Base-by-base conservation (phyloP, 306 rosid species). In the Oemleria cerasiformis region DNA sequence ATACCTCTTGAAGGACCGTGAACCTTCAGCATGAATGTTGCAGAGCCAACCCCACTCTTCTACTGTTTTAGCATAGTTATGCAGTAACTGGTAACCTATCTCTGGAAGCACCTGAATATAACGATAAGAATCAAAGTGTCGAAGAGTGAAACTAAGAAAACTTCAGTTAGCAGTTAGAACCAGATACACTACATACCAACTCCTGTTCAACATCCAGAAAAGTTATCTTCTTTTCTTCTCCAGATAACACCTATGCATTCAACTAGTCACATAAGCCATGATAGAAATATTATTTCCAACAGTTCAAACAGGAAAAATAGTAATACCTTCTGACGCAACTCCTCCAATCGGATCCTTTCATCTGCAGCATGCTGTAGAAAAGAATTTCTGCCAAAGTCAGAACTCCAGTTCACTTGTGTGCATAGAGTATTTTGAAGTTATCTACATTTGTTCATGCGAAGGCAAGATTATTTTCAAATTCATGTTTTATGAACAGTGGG, bases 11-110 rank as follows among this genome's bases (percentile, higher is more conserved):
- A 87, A 91, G 75, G 92, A 83, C 75, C 82, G 85, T 49, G 91
- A 85, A 82, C 86, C 84, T 78, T 76, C 79, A 71, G 73, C 43
- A 79, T 86, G 90, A 73, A 84, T 78, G 80, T 86, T 94, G 82
- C 97, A 94, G 77, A 86, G 88, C 97, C 98, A 94, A 54, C 97
- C 98, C 97, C 98, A 94, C 75, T 82, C 90, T 84, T 81, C 75
- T 61, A 91, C 78, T 48, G 83, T 86, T 70, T 86, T 81, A 45
- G 86, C 69, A 81, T 88, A 94, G 77, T 81, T 86, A 59, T 89
- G 83, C 78, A 94, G 84, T 63, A 92, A 75, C 85, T 92, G 97
- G 80, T 82, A 79, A 58, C 93, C 97, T 71, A 87, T 85, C 86
- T 92, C 97, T 49, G 97, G 96, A 69, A 92, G 84, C 57, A 77